Percentiles rank a stretch among this genome's conserved stretches.
phyloP scores from a whole-genome alignment of 2,329 filamentous ascomycete genomes.

The Pseudogymnoascus sp. region DNA sequence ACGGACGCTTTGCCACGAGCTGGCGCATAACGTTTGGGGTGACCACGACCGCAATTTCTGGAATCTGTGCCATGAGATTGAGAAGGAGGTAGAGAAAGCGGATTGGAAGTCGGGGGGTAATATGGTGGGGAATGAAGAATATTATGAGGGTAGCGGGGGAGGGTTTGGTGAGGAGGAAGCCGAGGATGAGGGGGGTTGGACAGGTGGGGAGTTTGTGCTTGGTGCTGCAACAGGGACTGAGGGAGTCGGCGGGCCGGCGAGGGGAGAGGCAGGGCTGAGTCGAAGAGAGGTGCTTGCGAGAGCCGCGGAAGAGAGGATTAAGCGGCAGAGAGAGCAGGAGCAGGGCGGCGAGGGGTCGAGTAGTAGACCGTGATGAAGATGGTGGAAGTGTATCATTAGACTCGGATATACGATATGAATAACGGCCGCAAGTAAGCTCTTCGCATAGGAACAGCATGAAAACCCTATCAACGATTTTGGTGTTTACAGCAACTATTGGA shows the following conservation, averaged over 20 bases:
- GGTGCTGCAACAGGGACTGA: constrained; percentile 42
- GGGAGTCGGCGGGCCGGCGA: constrained; percentile 39
- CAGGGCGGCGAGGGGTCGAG: constrained; percentile 1
- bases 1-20: constrained; percentile 87
- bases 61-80: constrained; percentile 79
- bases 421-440: neutral
- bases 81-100: constrained; percentile 70
- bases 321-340: constrained; percentile 23
- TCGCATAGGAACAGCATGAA: neutral
- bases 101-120: constrained; percentile 71
- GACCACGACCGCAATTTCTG: constrained; percentile 84
- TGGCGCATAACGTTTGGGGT: constrained; percentile 83
- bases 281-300: constrained; percentile 67
- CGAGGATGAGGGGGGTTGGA: constrained; percentile 68
- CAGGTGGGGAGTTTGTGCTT: constrained; percentile 68
- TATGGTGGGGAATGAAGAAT: constrained; percentile 50
- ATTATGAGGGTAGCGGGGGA: constrained; percentile 41
- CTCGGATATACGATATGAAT: neutral
- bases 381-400: neutral
- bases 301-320: constrained; percentile 56
- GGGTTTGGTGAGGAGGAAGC: constrained; percentile 41
- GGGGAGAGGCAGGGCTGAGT: constrained; percentile 49
- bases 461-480: neutral
- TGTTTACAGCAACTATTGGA: neutral
- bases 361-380: neutral